A percentile compares a stretch with the other conserved stretches of the same genome.
Conservation (phyloP, 495 filamentous ascomycete genomes). For the Penicillium lividum region DNA sequence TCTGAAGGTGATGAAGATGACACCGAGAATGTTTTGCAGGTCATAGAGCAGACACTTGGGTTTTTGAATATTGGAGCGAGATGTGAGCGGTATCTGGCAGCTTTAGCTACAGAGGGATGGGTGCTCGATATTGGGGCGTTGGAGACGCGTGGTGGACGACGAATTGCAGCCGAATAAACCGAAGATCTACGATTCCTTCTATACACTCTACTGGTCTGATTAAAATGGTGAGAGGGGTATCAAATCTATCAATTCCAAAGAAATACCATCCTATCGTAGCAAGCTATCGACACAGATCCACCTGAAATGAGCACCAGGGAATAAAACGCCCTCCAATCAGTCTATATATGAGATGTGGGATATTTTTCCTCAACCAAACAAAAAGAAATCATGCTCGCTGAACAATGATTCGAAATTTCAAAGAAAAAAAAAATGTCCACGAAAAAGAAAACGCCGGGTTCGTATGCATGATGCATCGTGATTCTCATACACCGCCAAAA, state of each 20-base stretch:
- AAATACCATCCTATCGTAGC: conserved; percentile 20
- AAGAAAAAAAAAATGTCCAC: conserved; percentile 10
- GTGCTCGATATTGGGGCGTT: conserved; percentile 57
- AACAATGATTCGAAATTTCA: conserved; percentile 4
- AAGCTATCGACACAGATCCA: conserved; percentile 25
- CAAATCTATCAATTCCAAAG: conserved; percentile 33
- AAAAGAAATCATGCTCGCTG: conserved; percentile 17
- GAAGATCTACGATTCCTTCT: background rate
- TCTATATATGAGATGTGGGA: conserved; percentile 10
- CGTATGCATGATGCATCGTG: conserved; percentile 35
- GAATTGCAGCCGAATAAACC: conserved; percentile 20
- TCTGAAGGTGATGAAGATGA: background rate
- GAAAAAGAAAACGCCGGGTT: conserved; percentile 34
- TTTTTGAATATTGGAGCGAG: conserved; percentile 38
- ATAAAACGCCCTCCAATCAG: conserved; percentile 11
- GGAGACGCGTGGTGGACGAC: conserved; percentile 54
- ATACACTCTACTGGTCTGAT: background rate
- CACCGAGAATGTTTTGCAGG: conserved; percentile 8
- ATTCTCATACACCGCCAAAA: conserved; percentile 37
- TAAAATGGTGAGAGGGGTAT: conserved; percentile 25
- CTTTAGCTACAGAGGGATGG: conserved; percentile 57
- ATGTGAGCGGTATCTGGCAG: conserved; percentile 43
- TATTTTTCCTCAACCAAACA: conserved; percentile 3
- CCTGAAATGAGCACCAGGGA: background rate
- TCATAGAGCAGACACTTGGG: conserved; percentile 19